Percentiles rank a stretch among this genome's conserved stretches.
Evolutionary conservation across 768 basidiomycete species (phyloP).

Genomic region (Auricularia auricula-judae): DNA sequence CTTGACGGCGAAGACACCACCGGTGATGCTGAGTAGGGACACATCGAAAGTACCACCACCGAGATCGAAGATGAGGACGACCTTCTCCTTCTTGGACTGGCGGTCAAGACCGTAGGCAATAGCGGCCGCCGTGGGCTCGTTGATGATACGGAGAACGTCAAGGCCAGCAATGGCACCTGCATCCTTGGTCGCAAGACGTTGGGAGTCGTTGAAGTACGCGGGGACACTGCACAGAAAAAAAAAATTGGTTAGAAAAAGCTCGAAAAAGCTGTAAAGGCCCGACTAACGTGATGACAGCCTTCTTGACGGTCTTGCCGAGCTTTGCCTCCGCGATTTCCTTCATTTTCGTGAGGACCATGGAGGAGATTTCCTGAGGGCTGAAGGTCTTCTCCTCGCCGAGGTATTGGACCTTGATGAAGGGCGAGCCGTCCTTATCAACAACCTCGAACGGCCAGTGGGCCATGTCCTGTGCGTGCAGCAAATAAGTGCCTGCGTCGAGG

Average conservation of each 20-base stretch:
- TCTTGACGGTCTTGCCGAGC: constrained; percentile 95
- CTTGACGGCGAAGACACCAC: constrained; percentile 97
- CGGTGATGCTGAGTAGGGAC: constrained; percentile 89
- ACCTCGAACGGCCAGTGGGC: constrained; percentile 96
- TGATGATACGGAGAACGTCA: constrained; percentile 96
- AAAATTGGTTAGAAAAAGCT: not conserved
- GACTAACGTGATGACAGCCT: constrained; percentile 78
- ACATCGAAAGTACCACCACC: constrained; percentile 99
- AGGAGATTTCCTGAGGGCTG: constrained; percentile 98
- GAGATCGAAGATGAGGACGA: constrained; percentile 96
- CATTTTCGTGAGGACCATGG: constrained; percentile 99
- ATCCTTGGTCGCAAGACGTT: constrained; percentile 97
- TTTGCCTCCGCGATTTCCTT: constrained; percentile 99
- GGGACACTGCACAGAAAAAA: constrained; percentile 48
- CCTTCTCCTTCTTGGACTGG: constrained; percentile 80
- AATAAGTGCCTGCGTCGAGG: not conserved
- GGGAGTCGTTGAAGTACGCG: constrained; percentile 98
- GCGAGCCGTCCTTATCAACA: constrained; percentile 93
- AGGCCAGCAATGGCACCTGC: constrained; percentile 90
- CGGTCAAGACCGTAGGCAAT: constrained; percentile 99
- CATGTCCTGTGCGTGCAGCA: constrained; percentile 80
- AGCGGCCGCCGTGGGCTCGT: constrained; percentile 96
- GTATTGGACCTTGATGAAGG: constrained; percentile 93
- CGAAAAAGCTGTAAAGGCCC: constrained; percentile 1
- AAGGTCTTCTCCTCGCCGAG: constrained; percentile 91